phyloP scores from a whole-genome alignment of 1,284 basidiomycete genomes.

The Cerioporus squamosus region DNA sequence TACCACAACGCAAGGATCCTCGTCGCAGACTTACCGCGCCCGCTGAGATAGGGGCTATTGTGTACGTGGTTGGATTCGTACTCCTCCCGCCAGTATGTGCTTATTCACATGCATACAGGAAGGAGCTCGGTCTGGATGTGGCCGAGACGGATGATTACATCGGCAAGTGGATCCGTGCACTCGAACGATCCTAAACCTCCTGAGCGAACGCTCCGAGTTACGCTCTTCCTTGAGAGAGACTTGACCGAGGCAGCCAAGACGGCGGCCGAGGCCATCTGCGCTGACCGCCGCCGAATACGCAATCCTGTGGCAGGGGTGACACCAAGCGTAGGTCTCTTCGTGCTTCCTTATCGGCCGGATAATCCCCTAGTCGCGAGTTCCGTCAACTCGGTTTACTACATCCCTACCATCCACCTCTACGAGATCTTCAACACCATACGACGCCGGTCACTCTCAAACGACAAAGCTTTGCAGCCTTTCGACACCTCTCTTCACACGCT shows the following conservation, averaged over 20 bases:
- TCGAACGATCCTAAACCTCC: not conserved
- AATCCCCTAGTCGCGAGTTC: no score
- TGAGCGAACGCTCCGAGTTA: not conserved
- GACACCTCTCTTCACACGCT: no score
- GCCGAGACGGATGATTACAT: not conserved
- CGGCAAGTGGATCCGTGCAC: not conserved
- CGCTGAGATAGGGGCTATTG: not conserved
- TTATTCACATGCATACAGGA: not conserved
- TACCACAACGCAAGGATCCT: not conserved
- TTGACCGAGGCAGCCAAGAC: not conserved
- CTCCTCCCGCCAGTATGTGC: not conserved
- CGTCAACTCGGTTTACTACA: no score
- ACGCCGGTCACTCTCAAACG: no score
- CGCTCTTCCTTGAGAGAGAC: not conserved
- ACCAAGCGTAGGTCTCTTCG: no score
- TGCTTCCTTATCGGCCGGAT: no score
- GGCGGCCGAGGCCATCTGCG: not conserved
- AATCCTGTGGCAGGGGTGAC: no score
- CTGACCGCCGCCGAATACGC: not conserved
- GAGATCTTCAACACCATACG: no score
- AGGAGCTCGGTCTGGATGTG: not conserved
- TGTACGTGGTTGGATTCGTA: not conserved
- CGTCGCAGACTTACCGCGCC: not conserved
- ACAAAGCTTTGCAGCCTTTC: no score
- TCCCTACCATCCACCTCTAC: no score